Base-by-base conservation (phyloP, 768 basidiomycete species). In the Clitopilus passeckerianus region DNA sequence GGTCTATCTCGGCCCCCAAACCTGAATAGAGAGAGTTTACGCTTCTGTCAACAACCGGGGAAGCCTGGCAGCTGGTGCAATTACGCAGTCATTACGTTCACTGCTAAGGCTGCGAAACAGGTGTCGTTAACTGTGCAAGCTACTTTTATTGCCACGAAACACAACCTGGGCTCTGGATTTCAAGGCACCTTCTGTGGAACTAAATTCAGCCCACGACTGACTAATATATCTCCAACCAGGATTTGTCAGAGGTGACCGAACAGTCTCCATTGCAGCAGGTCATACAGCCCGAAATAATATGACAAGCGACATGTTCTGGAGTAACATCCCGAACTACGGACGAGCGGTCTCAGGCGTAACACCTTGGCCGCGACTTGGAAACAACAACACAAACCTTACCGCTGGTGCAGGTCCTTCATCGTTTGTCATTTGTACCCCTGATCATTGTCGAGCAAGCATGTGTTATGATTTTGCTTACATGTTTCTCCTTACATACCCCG, bases 211-310 rank as follows among this genome's bases (percentile, higher is more conserved):
- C n/a, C n/a, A n/a, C n/a, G n/a, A n/a, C n/a, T n/a, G n/a, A n/a
- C n/a, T n/a, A n/a, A n/a, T n/a, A n/a, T n/a, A n/a, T n/a, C n/a
- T n/a, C n/a, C n/a, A n/a, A n/a, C n/a, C 46, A 80, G 85, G 86
- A 3, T 85, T 87, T 62, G 80, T 90, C 24, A 85, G 89, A 62
- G 83, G 80, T 22, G 78, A 82, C 44, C 85, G 86, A 14, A 81
- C 78, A 18, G 75, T 90, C 41, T 83, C 84, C 0, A 86, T 89
- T 27, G 86, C 90, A 64, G 87, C 86, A 37, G 83, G 77, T 1
- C 87, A 89, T 67, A 74, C 80, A 0, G 71, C 78, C 1, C 74
- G 80, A 5, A 82, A 79, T 63, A 75, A 65, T 8, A 62, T 80
- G 5, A 82, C 82, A 5, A 70, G 75, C 37, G 81, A 80, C 6